Base-by-base conservation (phyloP, 2,329 filamentous ascomycete genomes). In the Fusarium heterosporum region DNA sequence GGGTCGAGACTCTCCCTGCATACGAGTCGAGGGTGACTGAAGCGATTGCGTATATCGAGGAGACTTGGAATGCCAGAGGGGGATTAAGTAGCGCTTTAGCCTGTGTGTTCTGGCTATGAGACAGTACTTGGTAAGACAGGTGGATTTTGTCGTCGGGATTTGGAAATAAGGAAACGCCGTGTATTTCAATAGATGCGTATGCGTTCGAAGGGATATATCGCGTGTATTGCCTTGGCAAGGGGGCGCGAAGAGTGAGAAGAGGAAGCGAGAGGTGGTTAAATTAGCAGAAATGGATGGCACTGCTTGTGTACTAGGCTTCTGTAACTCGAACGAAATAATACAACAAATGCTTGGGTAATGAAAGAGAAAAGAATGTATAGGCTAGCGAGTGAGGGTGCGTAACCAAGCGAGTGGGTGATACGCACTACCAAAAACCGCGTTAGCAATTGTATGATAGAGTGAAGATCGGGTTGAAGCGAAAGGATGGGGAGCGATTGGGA, bases 321-420 rank as follows among this genome's bases (percentile, higher is more conserved):
- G 39, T 38, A 52, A 26, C 29, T 43, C 39, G 34, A 42, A 51
- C 26, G 40, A 64, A 63, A 29, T 26, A 34, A 57, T 34, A 62
- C 39, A 64, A 63, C 26, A 61, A 50, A 50, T 34, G 51, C 40
- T 39, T 36, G 26, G 26, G 28, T 45, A 30, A 55, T 43, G 53
- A 16, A 54, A 57, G 43, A 32, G 28, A 46, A 69, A 69, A 64
- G 66, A 70, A 64, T 57, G 63, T 58, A 53, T 63, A 40, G 46
- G 45, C 42, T 51, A 68, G 45, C 65, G 65, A 69, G 34, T 51
- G 65, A 61, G 55, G 52, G 50, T 69, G 66, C 58, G 62, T 64
- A 64, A 64, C 66, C 62, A 69, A 69, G 66, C 58, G 66, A 69
- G 55, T 67, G 66, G 66, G 60, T 66, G 58, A 69, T 61, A 64